Conservation (phyloP, 495 filamentous ascomycete species). For the Tricharina praecox region DNA sequence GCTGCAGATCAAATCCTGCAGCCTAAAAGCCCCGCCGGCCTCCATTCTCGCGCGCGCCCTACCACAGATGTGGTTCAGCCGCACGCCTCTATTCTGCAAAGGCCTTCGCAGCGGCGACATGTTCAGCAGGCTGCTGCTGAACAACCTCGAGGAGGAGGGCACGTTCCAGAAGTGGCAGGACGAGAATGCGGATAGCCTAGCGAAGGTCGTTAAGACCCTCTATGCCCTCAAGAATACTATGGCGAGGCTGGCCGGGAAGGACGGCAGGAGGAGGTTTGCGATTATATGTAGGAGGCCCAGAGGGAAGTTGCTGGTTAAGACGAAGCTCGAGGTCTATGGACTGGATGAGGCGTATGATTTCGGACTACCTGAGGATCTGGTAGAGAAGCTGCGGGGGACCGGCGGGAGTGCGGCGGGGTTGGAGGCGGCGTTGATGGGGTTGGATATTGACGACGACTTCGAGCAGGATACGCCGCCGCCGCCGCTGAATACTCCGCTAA, state of each 20-base stretch:
- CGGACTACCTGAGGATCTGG: neutral
- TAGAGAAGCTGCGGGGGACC: too few relatives aligned
- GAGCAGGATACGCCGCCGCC: too few relatives aligned
- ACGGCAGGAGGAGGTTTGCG: neutral
- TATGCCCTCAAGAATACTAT: neutral
- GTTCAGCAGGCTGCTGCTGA: neutral
- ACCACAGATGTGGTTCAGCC: conserved; percentile 4
- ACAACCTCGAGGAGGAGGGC: neutral
- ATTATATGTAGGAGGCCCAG: neutral
- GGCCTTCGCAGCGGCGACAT: neutral
- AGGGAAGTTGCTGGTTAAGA: too few relatives aligned
- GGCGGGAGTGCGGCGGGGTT: too few relatives aligned
- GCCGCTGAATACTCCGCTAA: too few relatives aligned
- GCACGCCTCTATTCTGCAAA: neutral
- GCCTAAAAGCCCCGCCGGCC: too few relatives aligned
- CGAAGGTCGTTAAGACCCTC: neutral
- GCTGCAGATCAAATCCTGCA: too few relatives aligned
- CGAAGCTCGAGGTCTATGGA: neutral
- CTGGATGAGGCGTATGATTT: neutral
- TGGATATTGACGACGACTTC: too few relatives aligned
- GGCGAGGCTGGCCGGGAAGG: too few relatives aligned
- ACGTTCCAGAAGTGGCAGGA: neutral
- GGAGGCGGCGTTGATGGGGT: too few relatives aligned
- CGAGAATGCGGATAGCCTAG: neutral
- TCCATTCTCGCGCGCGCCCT: too few relatives aligned